Base-by-base conservation (phyloP, 345 rosid genomes). In the Streptanthus diversifolius region DNA sequence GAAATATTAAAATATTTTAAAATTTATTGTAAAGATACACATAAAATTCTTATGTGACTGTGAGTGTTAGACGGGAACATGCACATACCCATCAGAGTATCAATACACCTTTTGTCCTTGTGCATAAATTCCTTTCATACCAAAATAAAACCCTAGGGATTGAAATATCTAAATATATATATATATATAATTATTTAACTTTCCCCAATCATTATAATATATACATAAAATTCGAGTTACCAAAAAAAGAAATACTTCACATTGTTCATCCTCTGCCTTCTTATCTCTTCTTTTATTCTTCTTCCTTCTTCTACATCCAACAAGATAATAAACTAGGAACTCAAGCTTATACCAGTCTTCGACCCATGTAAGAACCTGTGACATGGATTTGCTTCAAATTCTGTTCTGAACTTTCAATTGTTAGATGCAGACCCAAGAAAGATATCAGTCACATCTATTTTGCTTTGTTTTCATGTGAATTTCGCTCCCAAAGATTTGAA, bases 51-150 rank as follows among this genome's bases (percentile, higher is more conserved):
- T 43, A 43, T 67, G 54, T 58, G 73, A 74, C 37, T 65, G 43
- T 67, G 70, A 75, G 73, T 75, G 55, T 66, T 39, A 51, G 72
- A 59, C 48, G 63, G 57, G 19, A 52, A 6, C 24, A 66, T 66
- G 52, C 27, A 51, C 63, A 75, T 75, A 25, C 58, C 65, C 64
- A 62, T 68, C 63, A 75, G 64, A 75, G 64, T 41, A 75, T 61
- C 70, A 68, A 37, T 67, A 66, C 62, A 57, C 54, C 74, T 75
- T 75, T 61, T 75, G 74, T 75, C 65, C 19, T 68, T 41, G 32
- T 68, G 74, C 70, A 68, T 62, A 75, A 75, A 75, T 75, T 75
- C 79, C 74, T 62, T 69, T 75, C 65, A 75, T 75, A 75, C 79
- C 70, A 55, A 59, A 45, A 61, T 4, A 49, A 75, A 75, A 24